Base-by-base conservation (phyloP, 768 basidiomycete species). In the Kwoniella bestiolae region DNA sequence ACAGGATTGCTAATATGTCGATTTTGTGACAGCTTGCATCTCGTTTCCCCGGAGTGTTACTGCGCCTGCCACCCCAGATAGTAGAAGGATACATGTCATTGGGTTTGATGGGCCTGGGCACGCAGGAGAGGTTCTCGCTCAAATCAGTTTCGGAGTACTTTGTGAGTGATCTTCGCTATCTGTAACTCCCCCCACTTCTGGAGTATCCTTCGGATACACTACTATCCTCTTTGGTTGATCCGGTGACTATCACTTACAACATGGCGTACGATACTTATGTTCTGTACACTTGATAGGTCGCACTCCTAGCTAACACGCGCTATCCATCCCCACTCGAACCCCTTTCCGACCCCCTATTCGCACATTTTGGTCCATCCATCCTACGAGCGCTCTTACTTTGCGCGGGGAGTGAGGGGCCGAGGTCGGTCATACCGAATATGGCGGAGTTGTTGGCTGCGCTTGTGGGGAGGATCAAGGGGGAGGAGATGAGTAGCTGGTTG, bases 61-160 rank as follows among this genome's bases (percentile, higher is more conserved):
- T 80, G 2, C 67, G 72, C 2, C 60, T 92, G 3, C 87, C 90
- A 0, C 83, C 84, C 2, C 87, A 86, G 16, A 83, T 87, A 3
- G 84, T 91, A 38, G 86, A 90, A 74, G 86, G 87, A 0, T 81
- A 92, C 60, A 84, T 93, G 80, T 86, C 87, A 52, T 89, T 90
- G 65, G 86, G 90, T 2, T 84, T 89, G 28, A 83, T 84, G 34
- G 86, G 89, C 3, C 80, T 94, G 18, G 82, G 86, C 2, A 79
- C 92, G 23, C 91, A 91, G 78, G 92, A 94, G 74, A 85, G 91
- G 38, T 94, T 93, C 78, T 91, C 91, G 0, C 83, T 95, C 8
- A 90, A 91, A 1, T 85, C 90, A 1, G 90, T 91, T 3, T 89
- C 88, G 70, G 89, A 86, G 49, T 96, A 94, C 77, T 81, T 95